These are phyloP conservation scores for Pichia scutulata DNA, from an alignment of 805 yeast species.

Conservation along the genomic window DNA sequence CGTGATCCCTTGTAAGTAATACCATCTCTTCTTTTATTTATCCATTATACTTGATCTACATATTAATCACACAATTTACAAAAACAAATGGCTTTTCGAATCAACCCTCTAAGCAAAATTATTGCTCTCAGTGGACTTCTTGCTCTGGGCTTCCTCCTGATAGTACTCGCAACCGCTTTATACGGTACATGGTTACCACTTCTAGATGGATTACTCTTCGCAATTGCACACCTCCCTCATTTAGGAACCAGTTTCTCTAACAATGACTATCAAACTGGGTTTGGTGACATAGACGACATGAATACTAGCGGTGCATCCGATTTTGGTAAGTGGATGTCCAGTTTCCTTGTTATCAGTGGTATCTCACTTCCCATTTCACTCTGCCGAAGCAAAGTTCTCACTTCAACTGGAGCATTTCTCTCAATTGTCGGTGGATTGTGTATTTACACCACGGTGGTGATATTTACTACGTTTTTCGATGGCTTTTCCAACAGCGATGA, in stretches of 20 bases:
- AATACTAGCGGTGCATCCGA: slow-evolving; percentile 49
- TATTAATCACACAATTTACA: not conserved
- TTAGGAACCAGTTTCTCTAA: slow-evolving; percentile 43
- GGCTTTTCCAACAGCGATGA: slow-evolving; percentile 36
- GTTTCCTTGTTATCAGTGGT: slow-evolving; percentile 70
- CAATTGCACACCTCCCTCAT: slow-evolving; percentile 67
- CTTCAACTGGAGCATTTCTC: slow-evolving; percentile 64
- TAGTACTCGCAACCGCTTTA: slow-evolving; percentile 80
- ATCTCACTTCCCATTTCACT: slow-evolving; percentile 66
- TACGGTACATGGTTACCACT: slow-evolving; percentile 91
- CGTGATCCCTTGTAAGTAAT: too few species aligned
- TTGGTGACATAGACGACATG: slow-evolving; percentile 44
- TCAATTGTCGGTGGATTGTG: slow-evolving; percentile 78
- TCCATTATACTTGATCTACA: too few species aligned
- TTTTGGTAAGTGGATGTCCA: slow-evolving; percentile 71
- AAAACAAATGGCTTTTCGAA: not conserved
- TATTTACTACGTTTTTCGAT: slow-evolving; percentile 74
- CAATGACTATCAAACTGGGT: slow-evolving; percentile 40
- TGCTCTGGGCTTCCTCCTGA: slow-evolving; percentile 84
- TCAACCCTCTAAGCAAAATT: slow-evolving; percentile 47
- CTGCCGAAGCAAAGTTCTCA: slow-evolving; percentile 66
- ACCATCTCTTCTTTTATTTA: too few species aligned
- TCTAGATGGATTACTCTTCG: slow-evolving; percentile 54
- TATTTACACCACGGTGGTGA: slow-evolving; percentile 75
- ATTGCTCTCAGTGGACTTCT: slow-evolving; percentile 69